phyloP scores from a whole-genome alignment of 169 alveolate species.

The Babesia sp. region DNA sequence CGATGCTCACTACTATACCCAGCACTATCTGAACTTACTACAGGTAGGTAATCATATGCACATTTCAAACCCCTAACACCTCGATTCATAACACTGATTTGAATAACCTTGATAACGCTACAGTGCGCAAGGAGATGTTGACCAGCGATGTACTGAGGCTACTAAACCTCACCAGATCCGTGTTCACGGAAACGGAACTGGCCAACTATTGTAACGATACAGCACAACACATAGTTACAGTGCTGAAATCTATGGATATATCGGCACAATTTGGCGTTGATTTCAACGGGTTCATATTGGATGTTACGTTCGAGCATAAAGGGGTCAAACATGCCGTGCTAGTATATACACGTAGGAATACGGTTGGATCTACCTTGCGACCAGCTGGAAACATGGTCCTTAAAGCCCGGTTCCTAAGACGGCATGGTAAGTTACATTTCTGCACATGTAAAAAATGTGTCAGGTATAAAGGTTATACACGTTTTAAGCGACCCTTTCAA shows the following conservation, averaged over 20 bases:
- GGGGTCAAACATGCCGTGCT: conserved; percentile 27
- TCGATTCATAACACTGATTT: neutral
- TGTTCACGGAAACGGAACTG: conserved; percentile 27
- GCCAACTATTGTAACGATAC: neutral
- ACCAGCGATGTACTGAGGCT: conserved; percentile 39
- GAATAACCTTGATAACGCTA: neutral
- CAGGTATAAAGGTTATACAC: conserved; percentile 11
- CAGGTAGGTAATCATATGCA: conserved; percentile 7
- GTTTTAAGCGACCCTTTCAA: conserved; percentile 17
- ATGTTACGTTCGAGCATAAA: conserved; percentile 20
- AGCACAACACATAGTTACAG: neutral
- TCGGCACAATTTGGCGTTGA: neutral
- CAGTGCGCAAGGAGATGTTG: conserved; percentile 29
- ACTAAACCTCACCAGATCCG: conserved; percentile 31
- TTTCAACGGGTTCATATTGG: conserved; percentile 38
- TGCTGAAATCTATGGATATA: neutral
- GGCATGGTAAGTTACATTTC: conserved; percentile 30
- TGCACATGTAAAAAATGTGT: neutral
- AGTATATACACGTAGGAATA: conserved; percentile 22
- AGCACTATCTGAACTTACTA: conserved; percentile 26
- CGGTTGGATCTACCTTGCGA: conserved; percentile 11
- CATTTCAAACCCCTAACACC: neutral
- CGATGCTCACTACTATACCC: conserved; percentile 60
- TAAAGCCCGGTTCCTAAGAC: conserved; percentile 45
- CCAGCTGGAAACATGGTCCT: conserved; percentile 55